A percentile compares a stretch with the other conserved stretches of the same genome.
Conservation (phyloP, 2,329 filamentous ascomycete species). For the Aspergillus ibericus region DNA sequence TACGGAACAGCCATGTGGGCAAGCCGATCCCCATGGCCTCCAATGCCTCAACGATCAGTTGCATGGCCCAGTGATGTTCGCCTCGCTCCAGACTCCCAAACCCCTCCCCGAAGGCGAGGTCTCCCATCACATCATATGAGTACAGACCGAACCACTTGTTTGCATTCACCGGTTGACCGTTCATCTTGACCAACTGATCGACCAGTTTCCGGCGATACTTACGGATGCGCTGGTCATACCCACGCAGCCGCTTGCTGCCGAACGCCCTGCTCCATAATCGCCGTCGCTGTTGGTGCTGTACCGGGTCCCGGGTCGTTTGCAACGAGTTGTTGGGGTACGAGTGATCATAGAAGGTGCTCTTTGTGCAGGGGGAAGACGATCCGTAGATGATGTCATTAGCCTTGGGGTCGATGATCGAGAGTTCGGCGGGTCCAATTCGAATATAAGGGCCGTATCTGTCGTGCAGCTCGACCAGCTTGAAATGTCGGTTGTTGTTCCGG, state of each 20-base stretch:
- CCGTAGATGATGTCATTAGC: slow-evolving; percentile 42
- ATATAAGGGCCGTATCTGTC: slow-evolving; percentile 36
- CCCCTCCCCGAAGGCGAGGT: slow-evolving; percentile 40
- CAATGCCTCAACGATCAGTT: slow-evolving; percentile 38
- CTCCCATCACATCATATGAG: slow-evolving; percentile 49
- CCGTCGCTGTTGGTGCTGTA: slow-evolving; percentile 39
- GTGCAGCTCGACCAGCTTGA: slow-evolving; percentile 26
- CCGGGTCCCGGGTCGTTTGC: slow-evolving; percentile 39
- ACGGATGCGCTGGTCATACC: slow-evolving; percentile 41
- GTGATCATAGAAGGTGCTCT: slow-evolving; percentile 44
- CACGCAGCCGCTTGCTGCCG: slow-evolving; percentile 40
- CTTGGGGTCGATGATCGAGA: slow-evolving; percentile 39
- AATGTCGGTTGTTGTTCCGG: neutral
- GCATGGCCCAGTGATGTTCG: slow-evolving; percentile 36
- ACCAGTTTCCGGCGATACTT: slow-evolving; percentile 38
- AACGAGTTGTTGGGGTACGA: slow-evolving; percentile 37
- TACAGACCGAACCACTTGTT: slow-evolving; percentile 42
- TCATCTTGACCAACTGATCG: slow-evolving; percentile 26
- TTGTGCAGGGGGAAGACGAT: slow-evolving; percentile 38
- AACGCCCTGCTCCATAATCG: slow-evolving; percentile 44
- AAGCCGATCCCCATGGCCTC: slow-evolving; percentile 14
- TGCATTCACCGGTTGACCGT: slow-evolving; percentile 35
- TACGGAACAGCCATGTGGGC: slow-evolving; percentile 9
- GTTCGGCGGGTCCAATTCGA: slow-evolving; percentile 33
- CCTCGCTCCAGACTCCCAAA: slow-evolving; percentile 11